These are phyloP conservation scores for Candida stauntonica DNA, from an alignment of 805 yeast genomes.

Conservation along the genomic window DNA sequence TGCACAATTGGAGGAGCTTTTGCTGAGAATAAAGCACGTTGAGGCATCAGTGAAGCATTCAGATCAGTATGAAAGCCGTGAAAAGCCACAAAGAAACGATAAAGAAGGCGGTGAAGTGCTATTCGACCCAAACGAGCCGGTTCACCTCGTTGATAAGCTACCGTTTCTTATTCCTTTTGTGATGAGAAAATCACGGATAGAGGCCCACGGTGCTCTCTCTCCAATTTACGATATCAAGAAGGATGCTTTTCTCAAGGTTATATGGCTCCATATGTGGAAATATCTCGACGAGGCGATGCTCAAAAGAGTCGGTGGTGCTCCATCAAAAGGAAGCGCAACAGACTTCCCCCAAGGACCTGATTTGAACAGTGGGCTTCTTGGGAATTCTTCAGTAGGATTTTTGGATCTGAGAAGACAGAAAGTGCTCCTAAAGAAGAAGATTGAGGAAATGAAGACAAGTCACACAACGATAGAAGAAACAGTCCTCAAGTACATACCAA, in stretches of 20 bases:
- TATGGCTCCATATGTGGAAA: conserved; percentile 30
- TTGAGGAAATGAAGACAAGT: background rate
- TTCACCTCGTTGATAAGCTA: conserved; percentile 39
- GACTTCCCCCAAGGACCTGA: background rate
- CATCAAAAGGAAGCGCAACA: background rate
- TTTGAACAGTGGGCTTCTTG: conserved; percentile 1
- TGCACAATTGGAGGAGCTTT: conserved; percentile 1
- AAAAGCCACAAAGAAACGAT: conserved; percentile 1
- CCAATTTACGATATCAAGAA: conserved; percentile 43
- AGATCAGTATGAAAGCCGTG: no score
- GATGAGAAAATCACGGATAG: conserved; percentile 35
- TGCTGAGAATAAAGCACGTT: conserved; percentile 2
- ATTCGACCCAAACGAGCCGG: conserved; percentile 30
- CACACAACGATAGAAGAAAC: conserved; percentile 5
- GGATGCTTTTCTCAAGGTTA: conserved; percentile 36
- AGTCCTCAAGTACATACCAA: conserved; percentile 18
- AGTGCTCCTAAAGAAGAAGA: conserved; percentile 1
- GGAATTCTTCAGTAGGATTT: background rate
- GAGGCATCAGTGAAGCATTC: background rate
- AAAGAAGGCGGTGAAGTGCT: background rate
- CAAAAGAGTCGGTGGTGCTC: background rate
- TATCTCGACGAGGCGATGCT: conserved; percentile 7
- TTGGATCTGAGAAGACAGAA: conserved; percentile 16
- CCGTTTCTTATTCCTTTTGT: conserved; percentile 32
- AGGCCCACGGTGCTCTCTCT: conserved; percentile 48